Conservation (phyloP, 2,329 filamentous ascomycete species). For the Cadophora sp. region DNA sequence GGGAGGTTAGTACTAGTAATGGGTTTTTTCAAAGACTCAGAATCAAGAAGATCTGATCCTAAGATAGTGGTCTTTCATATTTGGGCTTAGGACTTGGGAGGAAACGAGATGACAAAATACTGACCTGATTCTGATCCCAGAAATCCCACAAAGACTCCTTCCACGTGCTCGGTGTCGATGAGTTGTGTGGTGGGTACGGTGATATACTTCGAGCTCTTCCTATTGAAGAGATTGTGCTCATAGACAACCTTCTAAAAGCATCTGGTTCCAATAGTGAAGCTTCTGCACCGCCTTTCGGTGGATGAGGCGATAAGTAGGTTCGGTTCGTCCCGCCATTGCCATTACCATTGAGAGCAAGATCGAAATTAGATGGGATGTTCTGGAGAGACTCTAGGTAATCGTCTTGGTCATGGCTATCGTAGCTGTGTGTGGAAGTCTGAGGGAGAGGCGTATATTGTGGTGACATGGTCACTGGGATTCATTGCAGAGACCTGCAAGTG, state of each 20-base stretch:
- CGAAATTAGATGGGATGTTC: constrained; percentile 41
- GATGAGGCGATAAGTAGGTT: constrained; percentile 31
- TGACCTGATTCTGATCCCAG: constrained; percentile 68
- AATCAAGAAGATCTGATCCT: too few relatives aligned
- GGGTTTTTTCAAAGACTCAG: too few relatives aligned
- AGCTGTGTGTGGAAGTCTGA: constrained; percentile 23
- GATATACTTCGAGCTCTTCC: constrained; percentile 33
- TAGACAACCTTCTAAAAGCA: constrained; percentile 49
- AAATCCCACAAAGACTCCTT: constrained; percentile 44
- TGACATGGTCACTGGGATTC: constrained; percentile 28
- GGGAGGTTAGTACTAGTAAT: constrained; percentile 61
- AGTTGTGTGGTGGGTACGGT: constrained; percentile 26
- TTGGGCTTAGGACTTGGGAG: too few relatives aligned
- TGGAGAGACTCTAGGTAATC: constrained; percentile 36
- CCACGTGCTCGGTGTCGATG: constrained; percentile 31
- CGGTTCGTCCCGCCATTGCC: constrained; percentile 27
- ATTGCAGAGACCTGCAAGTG: constrained; percentile 34
- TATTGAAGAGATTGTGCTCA: constrained; percentile 51
- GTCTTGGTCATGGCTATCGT: constrained; percentile 28
- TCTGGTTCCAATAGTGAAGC: constrained; percentile 44
- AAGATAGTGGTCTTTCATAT: too few relatives aligned
- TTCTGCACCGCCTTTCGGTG: constrained; percentile 25
- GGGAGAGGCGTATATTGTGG: constrained; percentile 23
- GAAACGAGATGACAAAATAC: too few relatives aligned
- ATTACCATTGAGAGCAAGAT: constrained; percentile 38